These are phyloP conservation scores for Candida sp. DNA, from an alignment of 1,139 yeast genomes.

Conservation along the genomic window DNA sequence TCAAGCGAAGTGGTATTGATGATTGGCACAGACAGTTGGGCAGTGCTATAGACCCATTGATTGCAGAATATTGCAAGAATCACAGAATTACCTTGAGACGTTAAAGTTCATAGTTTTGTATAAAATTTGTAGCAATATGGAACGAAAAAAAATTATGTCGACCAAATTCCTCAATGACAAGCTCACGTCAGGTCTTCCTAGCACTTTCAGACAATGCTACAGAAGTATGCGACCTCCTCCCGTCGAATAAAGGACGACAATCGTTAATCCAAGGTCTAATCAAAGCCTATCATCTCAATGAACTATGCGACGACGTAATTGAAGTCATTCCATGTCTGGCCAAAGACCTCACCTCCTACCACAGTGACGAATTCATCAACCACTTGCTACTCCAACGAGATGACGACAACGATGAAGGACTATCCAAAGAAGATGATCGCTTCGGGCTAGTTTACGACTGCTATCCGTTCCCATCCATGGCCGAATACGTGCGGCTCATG, in stretches of 20 bases:
- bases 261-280: conserved; percentile 48
- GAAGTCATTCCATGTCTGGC: conserved; percentile 24
- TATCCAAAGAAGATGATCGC: conserved; percentile 7
- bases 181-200: conserved; percentile 23
- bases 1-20: conserved; percentile 22
- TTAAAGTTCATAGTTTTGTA: background rate
- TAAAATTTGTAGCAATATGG: background rate
- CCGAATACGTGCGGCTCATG: conserved; percentile 49
- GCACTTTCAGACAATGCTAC: conserved; percentile 23
- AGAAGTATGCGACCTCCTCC: conserved; percentile 45
- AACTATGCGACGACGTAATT: conserved; percentile 25
- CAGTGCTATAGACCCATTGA: conserved; percentile 7
- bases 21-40: conserved; percentile 24
- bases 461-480: conserved; percentile 59
- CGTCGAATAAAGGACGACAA: conserved; percentile 57
- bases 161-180: background rate
- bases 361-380: conserved; percentile 39
- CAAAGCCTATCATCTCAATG: conserved; percentile 41
- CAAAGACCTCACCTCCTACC: conserved; percentile 39
- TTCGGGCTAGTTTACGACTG: conserved; percentile 58
- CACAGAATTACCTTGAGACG: background rate
- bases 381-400: conserved; percentile 29
- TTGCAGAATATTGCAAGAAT: conserved; percentile 9
- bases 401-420: conserved; percentile 11
- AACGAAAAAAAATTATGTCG: background rate